A percentile compares a stretch with the other conserved stretches of the same genome.
Evolutionary conservation across 2,329 filamentous ascomycete species (phyloP).

Genomic region (Chrysoporthe deuterocubensis): DNA sequence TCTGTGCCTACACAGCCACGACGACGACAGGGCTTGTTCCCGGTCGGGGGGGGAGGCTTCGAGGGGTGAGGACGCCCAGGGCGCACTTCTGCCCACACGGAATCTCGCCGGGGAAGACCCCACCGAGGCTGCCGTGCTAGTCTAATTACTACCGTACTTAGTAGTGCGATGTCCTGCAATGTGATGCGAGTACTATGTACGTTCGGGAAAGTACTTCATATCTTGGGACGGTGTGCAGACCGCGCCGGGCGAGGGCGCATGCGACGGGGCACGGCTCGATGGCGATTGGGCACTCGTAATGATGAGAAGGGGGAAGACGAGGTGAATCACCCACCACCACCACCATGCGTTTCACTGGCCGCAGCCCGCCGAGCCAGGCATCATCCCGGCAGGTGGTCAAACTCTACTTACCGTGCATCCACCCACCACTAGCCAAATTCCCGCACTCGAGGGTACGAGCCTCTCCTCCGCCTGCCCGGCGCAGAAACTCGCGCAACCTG

Average conservation of each 20-base stretch:
- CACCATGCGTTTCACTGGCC: not conserved
- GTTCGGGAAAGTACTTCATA: not conserved
- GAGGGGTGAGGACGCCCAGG: not conserved
- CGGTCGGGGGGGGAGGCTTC: not conserved
- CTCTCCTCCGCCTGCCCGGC: no score
- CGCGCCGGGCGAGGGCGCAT: not conserved
- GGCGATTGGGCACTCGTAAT: not conserved
- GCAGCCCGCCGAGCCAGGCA: not conserved
- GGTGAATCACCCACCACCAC: not conserved
- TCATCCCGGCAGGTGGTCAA: not conserved
- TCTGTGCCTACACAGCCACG: not conserved
- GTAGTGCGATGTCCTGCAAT: not conserved
- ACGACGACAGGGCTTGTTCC: not conserved
- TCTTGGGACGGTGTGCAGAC: not conserved
- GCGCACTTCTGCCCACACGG: not conserved
- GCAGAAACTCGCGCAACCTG: no score
- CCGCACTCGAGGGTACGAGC: not conserved
- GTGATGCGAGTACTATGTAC: not conserved
- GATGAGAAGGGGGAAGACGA: not conserved
- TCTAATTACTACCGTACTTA: no score
- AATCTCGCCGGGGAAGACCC: not conserved
- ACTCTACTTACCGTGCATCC: not conserved
- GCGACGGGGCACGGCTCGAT: not conserved
- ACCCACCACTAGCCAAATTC: not conserved
- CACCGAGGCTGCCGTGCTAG: not conserved